Base-by-base conservation (phyloP, 2,329 filamentous ascomycete species). In the Fusarium miscanthi region DNA sequence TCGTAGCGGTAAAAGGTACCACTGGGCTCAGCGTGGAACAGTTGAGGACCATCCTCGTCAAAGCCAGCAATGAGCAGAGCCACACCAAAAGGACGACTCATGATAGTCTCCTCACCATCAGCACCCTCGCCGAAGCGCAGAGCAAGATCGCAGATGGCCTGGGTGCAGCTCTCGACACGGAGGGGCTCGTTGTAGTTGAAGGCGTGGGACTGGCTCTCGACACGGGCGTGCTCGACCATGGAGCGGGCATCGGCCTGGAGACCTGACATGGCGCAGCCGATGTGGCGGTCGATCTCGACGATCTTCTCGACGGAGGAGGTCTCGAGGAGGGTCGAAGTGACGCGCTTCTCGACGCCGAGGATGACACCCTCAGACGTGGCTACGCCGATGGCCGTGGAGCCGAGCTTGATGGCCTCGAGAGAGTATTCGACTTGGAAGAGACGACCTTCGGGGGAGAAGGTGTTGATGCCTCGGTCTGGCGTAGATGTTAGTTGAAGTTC, bases 341-440 rank as follows among this genome's bases (percentile, higher is more conserved):
- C 96, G 80, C 96, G 95, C 90, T 99, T 99, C 87, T 99, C 96
- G 74, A 99, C 96, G 77, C 96, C 96, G 57, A 99, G 92, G 81
- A 99, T 93, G 70, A 98, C 95, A 80, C 96, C 96, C 82, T 97
- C 93, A 65, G 94, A 93, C 53, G 96, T 99, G 79, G 96, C 94
- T 76, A 99, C 95, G 79, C 96, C 96, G 86, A 99, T 99, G 81
- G 96, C 96, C 77, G 96, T 99, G 79, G 94, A 97, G 77, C 96
- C 96, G 77, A 98, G 93, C 88, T 99, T 99, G 90, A 99, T 99
- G 85, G 96, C 96, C 88, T 99, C 96, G 84, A 99, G 93, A 68
- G 96, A 98, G 91, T 99, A 99, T 92, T 99, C 96, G 87, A 99
- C 96, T 88, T 99, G 96, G 90, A 99, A 99, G 84, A 99, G 93